Evolutionary conservation across 2,329 filamentous ascomycete species (phyloP).

Genomic region (Hymenoscyphus salicellus): DNA sequence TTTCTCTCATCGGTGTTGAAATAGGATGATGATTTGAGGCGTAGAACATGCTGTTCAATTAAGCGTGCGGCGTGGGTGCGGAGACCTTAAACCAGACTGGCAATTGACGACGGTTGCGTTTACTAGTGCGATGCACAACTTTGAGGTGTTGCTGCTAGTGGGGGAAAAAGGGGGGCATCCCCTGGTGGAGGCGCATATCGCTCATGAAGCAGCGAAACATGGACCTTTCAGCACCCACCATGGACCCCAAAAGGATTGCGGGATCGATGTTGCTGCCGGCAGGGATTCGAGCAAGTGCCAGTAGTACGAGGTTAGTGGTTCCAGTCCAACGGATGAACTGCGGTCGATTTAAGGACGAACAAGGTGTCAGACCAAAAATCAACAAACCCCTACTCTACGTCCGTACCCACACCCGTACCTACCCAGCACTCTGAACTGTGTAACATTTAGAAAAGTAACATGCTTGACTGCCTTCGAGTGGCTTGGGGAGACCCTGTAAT

Average conservation of each 20-base stretch:
- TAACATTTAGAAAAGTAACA: background rate
- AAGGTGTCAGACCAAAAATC: background rate
- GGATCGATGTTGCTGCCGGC: background rate
- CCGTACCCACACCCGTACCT: background rate
- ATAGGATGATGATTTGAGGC: background rate
- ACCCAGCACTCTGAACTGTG: background rate
- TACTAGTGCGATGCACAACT: background rate
- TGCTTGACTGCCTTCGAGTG: slow-evolving; percentile 1
- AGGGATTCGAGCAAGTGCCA: background rate
- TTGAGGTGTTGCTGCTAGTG: background rate
- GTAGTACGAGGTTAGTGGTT: no score
- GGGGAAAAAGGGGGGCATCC: slow-evolving; percentile 1
- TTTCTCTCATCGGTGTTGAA: background rate
- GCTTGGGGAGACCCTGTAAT: slow-evolving; percentile 2
- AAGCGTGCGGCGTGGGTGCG: slow-evolving; percentile 9
- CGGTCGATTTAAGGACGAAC: background rate
- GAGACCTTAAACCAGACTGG: slow-evolving; percentile 8
- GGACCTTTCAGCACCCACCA: background rate
- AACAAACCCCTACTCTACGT: background rate
- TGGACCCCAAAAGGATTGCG: slow-evolving; percentile 4
- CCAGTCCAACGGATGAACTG: background rate
- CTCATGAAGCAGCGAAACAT: slow-evolving; percentile 5
- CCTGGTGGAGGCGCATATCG: slow-evolving; percentile 1
- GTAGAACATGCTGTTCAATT: slow-evolving; percentile 2
- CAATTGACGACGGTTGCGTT: slow-evolving; percentile 4